A percentile compares a stretch with the other conserved stretches of the same genome.
phyloP scores from a whole-genome alignment of 78 protist genomes.

The Creolimax fragrantissima region DNA sequence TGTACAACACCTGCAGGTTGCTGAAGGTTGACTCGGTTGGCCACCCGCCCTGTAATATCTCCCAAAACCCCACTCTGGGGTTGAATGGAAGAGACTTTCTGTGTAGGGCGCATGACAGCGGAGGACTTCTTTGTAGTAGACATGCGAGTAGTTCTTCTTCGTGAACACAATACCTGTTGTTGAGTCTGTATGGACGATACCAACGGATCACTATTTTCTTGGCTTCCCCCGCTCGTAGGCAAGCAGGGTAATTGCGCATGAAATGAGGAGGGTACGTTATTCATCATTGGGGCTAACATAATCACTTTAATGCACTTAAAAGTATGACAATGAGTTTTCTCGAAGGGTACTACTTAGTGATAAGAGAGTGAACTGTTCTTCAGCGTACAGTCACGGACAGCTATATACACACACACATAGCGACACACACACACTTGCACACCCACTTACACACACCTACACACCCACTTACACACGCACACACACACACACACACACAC shows the following conservation, averaged over 20 bases:
- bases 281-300: background rate
- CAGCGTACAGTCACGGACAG: background rate
- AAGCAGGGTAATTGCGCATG: background rate
- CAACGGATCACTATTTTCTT: background rate
- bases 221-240: background rate
- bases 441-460: background rate
- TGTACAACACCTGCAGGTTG: background rate
- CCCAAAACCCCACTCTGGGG: background rate
- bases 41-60: background rate
- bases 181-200: background rate
- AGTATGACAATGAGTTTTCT: too few species aligned
- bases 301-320: too few species aligned
- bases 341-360: background rate
- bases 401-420: background rate
- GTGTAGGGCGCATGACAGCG: background rate
- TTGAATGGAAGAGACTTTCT: background rate
- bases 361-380: background rate
- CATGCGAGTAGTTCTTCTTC: background rate
- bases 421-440: background rate
- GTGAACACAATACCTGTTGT: background rate
- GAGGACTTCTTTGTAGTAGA: background rate
- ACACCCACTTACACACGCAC: background rate
- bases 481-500: too few species aligned
- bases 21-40: background rate
- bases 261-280: too few species aligned